Evolutionary conservation across 768 basidiomycete species (phyloP), one percentile per base, ranked within the genome.

Genomic region (Lanmaoa pseudosensibilis): DNA sequence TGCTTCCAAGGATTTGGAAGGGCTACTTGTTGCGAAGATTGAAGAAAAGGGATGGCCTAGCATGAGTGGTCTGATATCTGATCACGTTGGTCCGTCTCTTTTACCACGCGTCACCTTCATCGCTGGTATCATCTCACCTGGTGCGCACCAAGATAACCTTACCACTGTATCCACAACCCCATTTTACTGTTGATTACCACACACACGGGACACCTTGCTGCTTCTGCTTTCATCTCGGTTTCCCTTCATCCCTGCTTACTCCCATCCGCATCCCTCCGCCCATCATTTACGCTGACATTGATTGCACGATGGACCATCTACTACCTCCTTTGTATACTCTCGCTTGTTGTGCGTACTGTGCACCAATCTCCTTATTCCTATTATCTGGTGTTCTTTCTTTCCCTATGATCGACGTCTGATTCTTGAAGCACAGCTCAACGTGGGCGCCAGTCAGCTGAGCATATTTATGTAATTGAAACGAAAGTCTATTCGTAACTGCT

Each of bases 11-110:
- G 67, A 73, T 48, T 48, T 62, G 25, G 66, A 64, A n/a, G 58
- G 55, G 43, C 8, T 54, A 6, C 50, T 63, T 0, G 23, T 73
- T 34, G 47, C 71, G 43, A 71, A 73, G 72, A 69, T 61, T 4
- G 71, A 72, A 55, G 71, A 74, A 5, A 68, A 63, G 54, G 67
- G 55, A 38, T 72, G 73, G 73, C 57, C 69, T 40, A 59, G 69
- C 27, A 73, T 67, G 62, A 60, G 63, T 63, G 69, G 67, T 74
- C 55, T 72, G 48, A 67, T 59, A 49, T 46, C 54, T 44, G 18
- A 30, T 59, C 52, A 48, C 34, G 30, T 52, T 32, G 52, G 57
- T 54, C 36, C 39, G 13, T 36, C 54, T 54, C 36, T 19, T 43
- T 45, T 34, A 41, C 60, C 55, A 61, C 65, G 57, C 60, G 57